These are phyloP conservation scores for Pestalotiopsis sp. DNA, from an alignment of 2,329 filamentous ascomycete genomes.

Conservation along the genomic window DNA sequence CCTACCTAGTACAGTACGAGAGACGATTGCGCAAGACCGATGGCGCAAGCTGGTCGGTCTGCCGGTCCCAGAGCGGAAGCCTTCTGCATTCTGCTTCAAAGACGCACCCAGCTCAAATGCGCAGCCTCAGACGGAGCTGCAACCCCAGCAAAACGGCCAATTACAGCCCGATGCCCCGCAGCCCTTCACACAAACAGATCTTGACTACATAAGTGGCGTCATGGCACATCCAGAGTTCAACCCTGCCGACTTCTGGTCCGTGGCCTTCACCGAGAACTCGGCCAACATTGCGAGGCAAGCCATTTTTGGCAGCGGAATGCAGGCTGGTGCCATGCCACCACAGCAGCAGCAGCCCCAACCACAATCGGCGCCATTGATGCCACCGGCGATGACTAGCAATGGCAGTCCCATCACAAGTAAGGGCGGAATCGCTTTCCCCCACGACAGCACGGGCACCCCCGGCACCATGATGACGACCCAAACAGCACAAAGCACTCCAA, in stretches of 20 bases:
- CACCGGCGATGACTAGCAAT: neutral
- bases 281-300: neutral
- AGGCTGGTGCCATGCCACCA: neutral
- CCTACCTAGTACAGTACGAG: conserved; percentile 48
- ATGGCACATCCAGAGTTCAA: conserved; percentile 40
- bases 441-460: conserved; percentile 5
- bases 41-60: conserved; percentile 54
- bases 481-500: neutral
- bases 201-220: conserved; percentile 38
- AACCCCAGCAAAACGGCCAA: neutral
- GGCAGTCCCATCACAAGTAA: conserved; percentile 9
- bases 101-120: conserved; percentile 2
- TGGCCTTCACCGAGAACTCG: conserved; percentile 22
- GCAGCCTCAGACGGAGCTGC: neutral
- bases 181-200: conserved; percentile 12
- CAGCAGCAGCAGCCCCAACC: conserved; percentile 1
- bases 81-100: conserved; percentile 23
- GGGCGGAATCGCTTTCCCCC: conserved; percentile 9
- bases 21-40: conserved; percentile 48
- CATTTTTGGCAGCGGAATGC: conserved; percentile 8
- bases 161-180: neutral
- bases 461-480: neutral
- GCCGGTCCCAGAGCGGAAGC: conserved; percentile 24
- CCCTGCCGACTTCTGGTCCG: conserved; percentile 36
- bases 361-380: neutral